Conservation (phyloP, 1,284 basidiomycete genomes). For the Moniliella sp. region DNA sequence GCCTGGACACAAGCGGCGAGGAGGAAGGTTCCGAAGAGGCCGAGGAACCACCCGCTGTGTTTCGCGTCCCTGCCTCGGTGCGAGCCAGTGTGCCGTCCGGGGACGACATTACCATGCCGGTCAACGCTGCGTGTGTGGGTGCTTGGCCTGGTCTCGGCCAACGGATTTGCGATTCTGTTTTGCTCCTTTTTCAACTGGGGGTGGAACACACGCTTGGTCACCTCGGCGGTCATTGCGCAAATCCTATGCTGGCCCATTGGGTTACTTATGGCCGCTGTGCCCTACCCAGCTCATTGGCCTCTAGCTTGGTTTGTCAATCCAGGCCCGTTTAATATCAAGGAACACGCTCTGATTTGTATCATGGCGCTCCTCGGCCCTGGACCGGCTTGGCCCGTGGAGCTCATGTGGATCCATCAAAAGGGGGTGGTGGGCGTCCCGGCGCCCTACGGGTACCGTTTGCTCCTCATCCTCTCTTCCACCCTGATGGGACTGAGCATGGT, state of each 20-base stretch:
- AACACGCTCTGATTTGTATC: conserved; percentile 27
- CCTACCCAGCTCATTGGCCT: conserved; percentile 46
- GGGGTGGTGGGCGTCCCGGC: too few relatives aligned
- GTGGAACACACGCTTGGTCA: conserved; percentile 13
- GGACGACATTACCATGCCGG: conserved; percentile 20
- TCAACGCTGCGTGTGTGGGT: conserved; percentile 22
- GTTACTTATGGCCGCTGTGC: conserved; percentile 7
- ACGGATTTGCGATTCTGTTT: conserved; percentile 15
- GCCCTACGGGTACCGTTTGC: conserved; percentile 41
- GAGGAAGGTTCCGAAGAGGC: too few relatives aligned
- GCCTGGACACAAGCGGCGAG: too few relatives aligned
- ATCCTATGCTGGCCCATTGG: conserved; percentile 18
- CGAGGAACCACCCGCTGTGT: too few relatives aligned
- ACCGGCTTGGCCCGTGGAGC: conserved; percentile 33
- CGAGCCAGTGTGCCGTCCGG: conserved; percentile 21
- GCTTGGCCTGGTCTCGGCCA: conserved; percentile 13
- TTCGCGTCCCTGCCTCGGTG: too few relatives aligned
- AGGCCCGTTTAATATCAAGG: conserved; percentile 25
- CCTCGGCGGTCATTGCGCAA: conserved; percentile 14
- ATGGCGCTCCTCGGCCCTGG: conserved; percentile 35
- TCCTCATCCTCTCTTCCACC: conserved; percentile 37
- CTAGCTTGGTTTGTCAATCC: conserved; percentile 38
- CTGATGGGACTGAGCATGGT: conserved; percentile 24
- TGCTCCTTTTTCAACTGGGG: conserved; percentile 13
- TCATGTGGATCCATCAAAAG: too few relatives aligned